Conservation (phyloP, 2,329 filamentous ascomycete genomes). For the Hypoxylon sp. region DNA sequence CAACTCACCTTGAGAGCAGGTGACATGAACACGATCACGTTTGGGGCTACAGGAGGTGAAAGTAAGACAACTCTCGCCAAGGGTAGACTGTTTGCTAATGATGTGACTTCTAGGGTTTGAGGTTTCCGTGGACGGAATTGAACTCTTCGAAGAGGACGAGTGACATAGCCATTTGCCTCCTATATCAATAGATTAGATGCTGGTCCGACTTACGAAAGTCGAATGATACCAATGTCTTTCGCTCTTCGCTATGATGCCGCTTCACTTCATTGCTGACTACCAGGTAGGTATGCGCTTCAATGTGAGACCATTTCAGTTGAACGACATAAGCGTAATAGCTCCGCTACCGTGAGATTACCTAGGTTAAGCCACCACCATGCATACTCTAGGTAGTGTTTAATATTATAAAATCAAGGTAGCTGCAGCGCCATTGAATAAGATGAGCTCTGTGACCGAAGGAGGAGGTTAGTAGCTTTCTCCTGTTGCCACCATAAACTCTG, state of each 20-base stretch:
- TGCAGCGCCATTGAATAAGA: too few relatives aligned
- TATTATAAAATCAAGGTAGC: too few relatives aligned
- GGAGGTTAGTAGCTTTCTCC: too few relatives aligned
- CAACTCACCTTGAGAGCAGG: slow-evolving; percentile 49
- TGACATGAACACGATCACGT: slow-evolving; percentile 52
- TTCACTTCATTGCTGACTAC: not conserved
- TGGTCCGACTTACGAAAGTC: not conserved
- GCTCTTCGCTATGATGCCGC: not conserved
- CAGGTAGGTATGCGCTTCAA: too few relatives aligned
- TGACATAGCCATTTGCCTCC: not conserved
- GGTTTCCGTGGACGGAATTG: slow-evolving; percentile 41
- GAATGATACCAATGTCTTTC: not conserved
- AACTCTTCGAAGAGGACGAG: slow-evolving; percentile 44
- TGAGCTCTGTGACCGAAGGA: too few relatives aligned
- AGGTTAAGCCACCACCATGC: too few relatives aligned
- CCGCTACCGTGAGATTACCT: too few relatives aligned
- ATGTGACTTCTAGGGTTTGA: slow-evolving; percentile 39
- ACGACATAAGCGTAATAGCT: not conserved
- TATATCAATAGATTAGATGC: not conserved
- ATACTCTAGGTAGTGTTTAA: too few relatives aligned
- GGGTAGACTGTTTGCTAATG: slow-evolving; percentile 18
- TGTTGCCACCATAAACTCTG: too few relatives aligned
- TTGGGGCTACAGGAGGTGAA: slow-evolving; percentile 50
- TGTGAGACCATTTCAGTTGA: too few relatives aligned
- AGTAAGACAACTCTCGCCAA: slow-evolving; percentile 37